These are phyloP conservation scores for Agapanthus africanus DNA, from an alignment of 106 monocot genomes.

Conservation along the genomic window DNA sequence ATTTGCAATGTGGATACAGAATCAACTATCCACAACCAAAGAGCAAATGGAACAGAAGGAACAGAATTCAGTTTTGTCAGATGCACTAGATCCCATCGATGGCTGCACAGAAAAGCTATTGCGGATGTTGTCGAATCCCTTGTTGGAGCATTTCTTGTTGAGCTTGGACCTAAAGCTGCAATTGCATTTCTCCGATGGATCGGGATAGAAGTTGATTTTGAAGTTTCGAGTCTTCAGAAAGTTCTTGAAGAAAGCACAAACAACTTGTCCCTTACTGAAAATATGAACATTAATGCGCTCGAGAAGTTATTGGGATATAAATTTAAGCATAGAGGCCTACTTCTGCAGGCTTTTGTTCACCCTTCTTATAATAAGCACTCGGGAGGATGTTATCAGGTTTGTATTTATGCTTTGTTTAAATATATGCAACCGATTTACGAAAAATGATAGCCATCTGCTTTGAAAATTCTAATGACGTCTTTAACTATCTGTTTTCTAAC, in stretches of 20 bases:
- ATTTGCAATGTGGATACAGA: slow-evolving; percentile 50
- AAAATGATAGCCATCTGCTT: too few relatives aligned
- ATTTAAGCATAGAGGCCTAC: slow-evolving; percentile 74
- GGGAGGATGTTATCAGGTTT: slow-evolving; percentile 97
- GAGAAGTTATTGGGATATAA: slow-evolving; percentile 58
- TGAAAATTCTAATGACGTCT: not conserved
- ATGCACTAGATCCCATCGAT: slow-evolving; percentile 70
- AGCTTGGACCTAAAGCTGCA: slow-evolving; percentile 78
- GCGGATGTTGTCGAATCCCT: slow-evolving; percentile 95
- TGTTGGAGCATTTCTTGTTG: slow-evolving; percentile 89
- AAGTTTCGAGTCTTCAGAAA: slow-evolving; percentile 40
- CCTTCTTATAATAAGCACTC: slow-evolving; percentile 77
- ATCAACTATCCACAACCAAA: slow-evolving; percentile 24
- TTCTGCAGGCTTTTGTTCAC: slow-evolving; percentile 81
- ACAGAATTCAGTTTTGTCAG: slow-evolving; percentile 15
- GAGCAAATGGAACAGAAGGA: slow-evolving; percentile 18
- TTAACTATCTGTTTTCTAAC: not conserved
- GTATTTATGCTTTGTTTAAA: slow-evolving; percentile 7
- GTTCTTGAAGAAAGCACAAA: slow-evolving; percentile 34
- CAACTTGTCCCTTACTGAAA: slow-evolving; percentile 45
- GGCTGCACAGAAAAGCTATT: slow-evolving; percentile 77
- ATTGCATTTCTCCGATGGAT: slow-evolving; percentile 82
- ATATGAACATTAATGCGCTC: slow-evolving; percentile 39
- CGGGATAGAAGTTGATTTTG: slow-evolving; percentile 65
- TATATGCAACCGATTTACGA: too few relatives aligned